phyloP scores from a whole-genome alignment of 768 basidiomycete species.

The Mycena maculata region DNA sequence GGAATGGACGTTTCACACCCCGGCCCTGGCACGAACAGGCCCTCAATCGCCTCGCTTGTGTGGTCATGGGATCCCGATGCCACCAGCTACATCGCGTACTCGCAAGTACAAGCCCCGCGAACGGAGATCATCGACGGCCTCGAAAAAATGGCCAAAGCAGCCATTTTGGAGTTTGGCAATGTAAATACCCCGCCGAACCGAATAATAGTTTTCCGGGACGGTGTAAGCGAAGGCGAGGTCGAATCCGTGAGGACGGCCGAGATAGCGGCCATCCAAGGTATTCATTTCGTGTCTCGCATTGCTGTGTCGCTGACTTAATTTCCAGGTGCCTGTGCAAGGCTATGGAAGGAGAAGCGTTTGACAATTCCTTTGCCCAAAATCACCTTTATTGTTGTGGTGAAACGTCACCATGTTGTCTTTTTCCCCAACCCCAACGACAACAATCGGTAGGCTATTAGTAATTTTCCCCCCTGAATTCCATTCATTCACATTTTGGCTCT shows the following conservation, averaged over 20 bases:
- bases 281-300: neutral
- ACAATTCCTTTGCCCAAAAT: constrained; percentile 50
- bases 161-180: constrained; percentile 35
- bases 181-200: constrained; percentile 36
- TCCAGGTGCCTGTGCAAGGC: constrained; percentile 33
- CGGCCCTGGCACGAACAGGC: constrained; percentile 59
- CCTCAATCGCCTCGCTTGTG: constrained; percentile 72
- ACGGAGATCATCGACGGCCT: constrained; percentile 60
- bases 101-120: constrained; percentile 58
- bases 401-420: constrained; percentile 67
- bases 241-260: constrained; percentile 53
- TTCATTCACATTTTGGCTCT: neutral
- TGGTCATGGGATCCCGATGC: constrained; percentile 61
- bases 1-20: constrained; percentile 77
- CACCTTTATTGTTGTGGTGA: constrained; percentile 71
- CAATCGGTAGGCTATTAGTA: neutral
- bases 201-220: constrained; percentile 62
- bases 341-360: constrained; percentile 33
- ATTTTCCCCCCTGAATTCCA: neutral
- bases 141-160: constrained; percentile 49
- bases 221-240: constrained; percentile 59
- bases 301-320: neutral
- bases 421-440: constrained; percentile 48
- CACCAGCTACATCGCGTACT: constrained; percentile 57
- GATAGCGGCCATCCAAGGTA: constrained; percentile 58